Evolutionary conservation across 1,139 yeast species (phyloP).

Genomic region (Saccharomycopsis hybrid): DNA sequence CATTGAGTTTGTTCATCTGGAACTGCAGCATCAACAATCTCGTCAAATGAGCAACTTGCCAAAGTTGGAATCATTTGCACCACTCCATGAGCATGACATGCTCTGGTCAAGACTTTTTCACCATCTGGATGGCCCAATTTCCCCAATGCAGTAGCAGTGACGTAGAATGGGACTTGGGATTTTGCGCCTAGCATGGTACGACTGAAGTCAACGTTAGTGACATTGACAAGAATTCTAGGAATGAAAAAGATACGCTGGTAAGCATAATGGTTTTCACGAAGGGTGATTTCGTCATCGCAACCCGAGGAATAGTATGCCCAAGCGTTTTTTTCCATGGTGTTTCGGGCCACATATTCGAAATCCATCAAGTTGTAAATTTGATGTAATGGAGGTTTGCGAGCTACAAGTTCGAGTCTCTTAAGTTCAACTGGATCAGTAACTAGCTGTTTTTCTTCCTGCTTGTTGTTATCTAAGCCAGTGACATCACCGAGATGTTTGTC

Average conservation of each 20-base stretch:
- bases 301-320: slow-evolving; percentile 51
- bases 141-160: slow-evolving; percentile 54
- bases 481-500: slow-evolving; percentile 43
- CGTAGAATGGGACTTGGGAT: slow-evolving; percentile 44
- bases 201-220: slow-evolving; percentile 36
- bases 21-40: slow-evolving; percentile 43
- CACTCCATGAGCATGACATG: slow-evolving; percentile 39
- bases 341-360: slow-evolving; percentile 45
- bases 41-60: slow-evolving; percentile 54
- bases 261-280: slow-evolving; percentile 43
- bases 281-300: slow-evolving; percentile 46
- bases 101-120: slow-evolving; percentile 44
- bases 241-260: slow-evolving; percentile 42
- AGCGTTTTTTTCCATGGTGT: slow-evolving; percentile 40
- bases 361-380: slow-evolving; percentile 63
- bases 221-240: slow-evolving; percentile 43
- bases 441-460: slow-evolving; percentile 32
- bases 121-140: slow-evolving; percentile 53
- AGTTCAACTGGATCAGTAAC: slow-evolving; percentile 30
- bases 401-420: slow-evolving; percentile 30
- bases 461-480: slow-evolving; percentile 23
- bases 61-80: slow-evolving; percentile 55
- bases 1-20: slow-evolving; percentile 54
- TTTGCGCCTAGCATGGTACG: slow-evolving; percentile 45
- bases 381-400: slow-evolving; percentile 50